Conservation (phyloP, 169 alveolate species). For the Cystoisospora suis region DNA sequence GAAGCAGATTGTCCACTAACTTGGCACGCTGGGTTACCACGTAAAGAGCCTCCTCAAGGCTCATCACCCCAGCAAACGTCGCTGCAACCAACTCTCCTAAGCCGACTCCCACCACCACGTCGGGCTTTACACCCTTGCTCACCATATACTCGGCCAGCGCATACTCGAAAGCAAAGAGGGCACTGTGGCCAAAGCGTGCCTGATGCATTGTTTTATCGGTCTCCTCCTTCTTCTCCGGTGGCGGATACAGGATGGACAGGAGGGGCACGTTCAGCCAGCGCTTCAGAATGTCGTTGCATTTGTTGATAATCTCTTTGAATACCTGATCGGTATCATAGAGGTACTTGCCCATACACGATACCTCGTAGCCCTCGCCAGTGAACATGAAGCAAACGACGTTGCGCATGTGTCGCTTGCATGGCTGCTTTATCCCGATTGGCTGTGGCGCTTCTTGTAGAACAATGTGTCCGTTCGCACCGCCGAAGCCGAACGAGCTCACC, state of each 20-base stretch:
- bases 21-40: slow-evolving; percentile 69
- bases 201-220: slow-evolving; percentile 58
- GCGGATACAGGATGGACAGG: slow-evolving; percentile 69
- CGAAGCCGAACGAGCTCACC: slow-evolving; percentile 79
- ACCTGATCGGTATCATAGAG: slow-evolving; percentile 74
- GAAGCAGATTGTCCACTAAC: slow-evolving; percentile 56
- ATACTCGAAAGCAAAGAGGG: slow-evolving; percentile 78
- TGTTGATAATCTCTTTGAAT: slow-evolving; percentile 72
- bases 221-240: slow-evolving; percentile 25
- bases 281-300: slow-evolving; percentile 73
- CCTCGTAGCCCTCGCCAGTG: slow-evolving; percentile 73
- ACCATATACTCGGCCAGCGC: slow-evolving; percentile 75
- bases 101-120: slow-evolving; percentile 74
- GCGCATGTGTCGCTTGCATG: slow-evolving; percentile 59
- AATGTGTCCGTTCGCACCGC: slow-evolving; percentile 81
- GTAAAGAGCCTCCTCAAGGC: slow-evolving; percentile 72
- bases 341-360: slow-evolving; percentile 69
- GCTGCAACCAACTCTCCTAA: slow-evolving; percentile 80
- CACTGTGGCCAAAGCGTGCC: slow-evolving; percentile 75
- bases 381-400: slow-evolving; percentile 68
- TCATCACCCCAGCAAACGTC: slow-evolving; percentile 71
- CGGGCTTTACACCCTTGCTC: slow-evolving; percentile 79
- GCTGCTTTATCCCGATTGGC: slow-evolving; percentile 12
- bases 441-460: slow-evolving; percentile 72
- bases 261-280: slow-evolving; percentile 71